Percentiles rank a stretch among this genome's conserved stretches.
Conservation (phyloP, 495 filamentous ascomycete species). For the Chaetomium fimeti region DNA sequence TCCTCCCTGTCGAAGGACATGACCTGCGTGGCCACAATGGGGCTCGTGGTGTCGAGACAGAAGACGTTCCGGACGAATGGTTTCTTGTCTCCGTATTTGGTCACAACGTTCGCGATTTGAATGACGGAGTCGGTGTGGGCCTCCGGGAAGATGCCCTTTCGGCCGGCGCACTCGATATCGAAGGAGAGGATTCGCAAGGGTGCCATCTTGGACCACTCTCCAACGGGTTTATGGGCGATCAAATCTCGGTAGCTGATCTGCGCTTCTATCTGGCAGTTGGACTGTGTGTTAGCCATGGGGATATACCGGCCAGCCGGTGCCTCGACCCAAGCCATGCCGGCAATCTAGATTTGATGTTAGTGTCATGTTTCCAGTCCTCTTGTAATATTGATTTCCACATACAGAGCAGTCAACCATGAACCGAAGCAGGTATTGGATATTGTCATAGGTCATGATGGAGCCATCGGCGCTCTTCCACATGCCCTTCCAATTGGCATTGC, state of each 20-base stretch:
- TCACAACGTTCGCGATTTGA: constrained; percentile 98
- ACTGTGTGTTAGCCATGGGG: constrained; percentile 67
- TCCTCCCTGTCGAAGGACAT: constrained; percentile 76
- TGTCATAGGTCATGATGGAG: constrained; percentile 84
- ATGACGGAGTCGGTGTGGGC: constrained; percentile 90
- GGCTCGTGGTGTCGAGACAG: constrained; percentile 81
- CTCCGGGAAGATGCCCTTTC: constrained; percentile 96
- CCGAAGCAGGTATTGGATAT: constrained; percentile 86
- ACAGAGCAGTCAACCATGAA: constrained; percentile 97
- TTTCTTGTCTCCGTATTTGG: constrained; percentile 90
- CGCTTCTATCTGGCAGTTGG: constrained; percentile 95
- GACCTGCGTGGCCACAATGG: constrained; percentile 93
- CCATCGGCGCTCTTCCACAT: constrained; percentile 75
- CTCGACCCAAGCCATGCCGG: constrained; percentile 98
- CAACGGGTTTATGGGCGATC: constrained; percentile 82
- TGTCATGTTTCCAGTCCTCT: not conserved
- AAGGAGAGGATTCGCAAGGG: constrained; percentile 90
- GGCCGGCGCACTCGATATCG: constrained; percentile 97
- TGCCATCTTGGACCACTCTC: constrained; percentile 98
- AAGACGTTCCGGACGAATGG: constrained; percentile 97
- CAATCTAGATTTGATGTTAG: constrained; percentile 51
- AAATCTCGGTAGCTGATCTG: constrained; percentile 75
- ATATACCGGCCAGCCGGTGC: constrained; percentile 70
- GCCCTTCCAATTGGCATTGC: constrained; percentile 81
- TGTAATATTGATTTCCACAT: constrained; percentile 20